These are phyloP conservation scores for Saccharomycopsis hybrid DNA, from an alignment of 1,139 yeast genomes.

Conservation along the genomic window DNA sequence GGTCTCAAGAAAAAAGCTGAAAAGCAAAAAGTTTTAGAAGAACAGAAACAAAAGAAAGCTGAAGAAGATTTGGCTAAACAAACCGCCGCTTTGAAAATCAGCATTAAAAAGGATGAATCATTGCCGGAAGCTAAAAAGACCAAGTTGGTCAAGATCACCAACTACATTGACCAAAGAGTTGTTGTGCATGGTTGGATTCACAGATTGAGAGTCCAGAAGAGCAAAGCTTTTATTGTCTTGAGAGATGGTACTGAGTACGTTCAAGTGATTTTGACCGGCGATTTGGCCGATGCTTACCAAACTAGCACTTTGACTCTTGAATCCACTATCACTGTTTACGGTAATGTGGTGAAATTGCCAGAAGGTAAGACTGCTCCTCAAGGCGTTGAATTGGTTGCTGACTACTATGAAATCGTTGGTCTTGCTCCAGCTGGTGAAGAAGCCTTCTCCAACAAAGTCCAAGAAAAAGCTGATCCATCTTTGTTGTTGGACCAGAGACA, in stretches of 20 bases:
- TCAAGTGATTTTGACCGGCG: slow-evolving; percentile 86
- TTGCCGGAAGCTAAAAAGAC: slow-evolving; percentile 64
- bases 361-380: slow-evolving; percentile 98
- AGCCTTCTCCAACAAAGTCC: slow-evolving; percentile 88
- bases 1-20: slow-evolving; percentile 85
- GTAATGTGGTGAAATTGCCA: slow-evolving; percentile 76
- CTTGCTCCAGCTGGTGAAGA: slow-evolving; percentile 97
- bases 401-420: slow-evolving; percentile 82
- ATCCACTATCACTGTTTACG: slow-evolving; percentile 73
- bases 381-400: slow-evolving; percentile 89
- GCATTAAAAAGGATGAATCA: slow-evolving; percentile 62
- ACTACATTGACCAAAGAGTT: slow-evolving; percentile 55
- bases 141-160: slow-evolving; percentile 54
- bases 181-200: slow-evolving; percentile 92
- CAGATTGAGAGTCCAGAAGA: slow-evolving; percentile 88
- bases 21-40: slow-evolving; percentile 64
- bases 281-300: slow-evolving; percentile 83
- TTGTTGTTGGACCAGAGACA: slow-evolving; percentile 92
- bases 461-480: slow-evolving; percentile 91
- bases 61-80: slow-evolving; percentile 64
- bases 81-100: slow-evolving; percentile 73
- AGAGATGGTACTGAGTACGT: slow-evolving; percentile 93
- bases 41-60: slow-evolving; percentile 52
- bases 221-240: slow-evolving; percentile 80
- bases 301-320: slow-evolving; percentile 84